Evolutionary conservation across 2,329 filamentous ascomycete species (phyloP).

Genomic region (Colletotrichum sp.): DNA sequence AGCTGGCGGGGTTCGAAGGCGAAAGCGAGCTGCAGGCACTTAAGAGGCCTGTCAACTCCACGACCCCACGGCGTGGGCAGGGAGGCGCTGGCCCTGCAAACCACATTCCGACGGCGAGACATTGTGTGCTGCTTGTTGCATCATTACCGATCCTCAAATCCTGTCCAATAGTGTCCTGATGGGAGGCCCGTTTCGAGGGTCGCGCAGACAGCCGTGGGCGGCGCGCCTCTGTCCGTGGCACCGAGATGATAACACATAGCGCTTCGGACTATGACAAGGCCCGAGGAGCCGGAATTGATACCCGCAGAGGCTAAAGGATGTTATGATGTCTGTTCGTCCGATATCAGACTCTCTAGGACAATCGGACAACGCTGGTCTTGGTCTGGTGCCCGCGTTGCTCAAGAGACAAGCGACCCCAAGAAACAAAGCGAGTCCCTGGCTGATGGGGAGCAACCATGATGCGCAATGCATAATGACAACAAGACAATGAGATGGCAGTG

Average conservation of each 20-base stretch:
- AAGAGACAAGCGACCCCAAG: background rate
- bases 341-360: background rate
- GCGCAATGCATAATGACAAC: constrained; percentile 14
- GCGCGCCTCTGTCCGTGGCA: background rate
- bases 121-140: background rate
- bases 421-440: background rate
- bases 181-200: background rate
- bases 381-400: background rate
- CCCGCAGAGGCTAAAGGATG: background rate
- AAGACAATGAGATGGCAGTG: background rate
- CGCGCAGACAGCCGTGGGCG: background rate
- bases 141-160: background rate
- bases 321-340: background rate
- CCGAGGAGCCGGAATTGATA: background rate
- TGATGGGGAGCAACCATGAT: background rate
- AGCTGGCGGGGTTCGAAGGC: background rate
- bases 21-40: constrained; percentile 17
- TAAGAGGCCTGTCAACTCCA: constrained; percentile 1
- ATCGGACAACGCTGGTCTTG: background rate
- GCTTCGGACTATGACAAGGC: background rate
- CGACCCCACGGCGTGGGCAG: background rate
- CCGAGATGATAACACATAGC: background rate
- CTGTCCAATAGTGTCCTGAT: background rate
- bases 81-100: background rate
- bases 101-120: background rate